Conservation (phyloP, 2,329 filamentous ascomycete species). For the Balansia obtecta region DNA sequence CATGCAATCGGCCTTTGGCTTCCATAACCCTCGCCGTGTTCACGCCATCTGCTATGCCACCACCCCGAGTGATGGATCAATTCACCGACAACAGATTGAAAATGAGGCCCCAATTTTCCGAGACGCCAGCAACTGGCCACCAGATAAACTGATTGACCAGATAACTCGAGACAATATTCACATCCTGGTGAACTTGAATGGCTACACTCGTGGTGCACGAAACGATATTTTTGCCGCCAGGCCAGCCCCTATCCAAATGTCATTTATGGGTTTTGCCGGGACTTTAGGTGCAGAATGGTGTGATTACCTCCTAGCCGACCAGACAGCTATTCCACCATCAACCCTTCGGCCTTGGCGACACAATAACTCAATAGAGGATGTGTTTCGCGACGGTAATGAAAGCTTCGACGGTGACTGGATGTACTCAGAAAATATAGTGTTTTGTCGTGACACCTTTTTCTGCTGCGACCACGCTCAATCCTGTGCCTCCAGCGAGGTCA, state of each 20-base stretch:
- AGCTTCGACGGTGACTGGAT: constrained; percentile 71
- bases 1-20: constrained; percentile 97
- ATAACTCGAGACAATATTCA: constrained; percentile 84
- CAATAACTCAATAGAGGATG: constrained; percentile 63
- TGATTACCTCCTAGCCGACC: constrained; percentile 87
- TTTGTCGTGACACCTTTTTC: constrained; percentile 90
- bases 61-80: constrained; percentile 76
- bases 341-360: constrained; percentile 71
- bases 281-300: constrained; percentile 97
- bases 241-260: constrained; percentile 95
- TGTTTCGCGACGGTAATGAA: constrained; percentile 52
- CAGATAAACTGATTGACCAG: constrained; percentile 73
- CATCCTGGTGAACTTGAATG: constrained; percentile 94
- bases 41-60: constrained; percentile 94
- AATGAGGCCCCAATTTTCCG: constrained; percentile 81
- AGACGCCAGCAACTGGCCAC: constrained; percentile 77
- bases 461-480: constrained; percentile 96
- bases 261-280: constrained; percentile 97
- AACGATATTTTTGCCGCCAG: constrained; percentile 96
- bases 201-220: constrained; percentile 89
- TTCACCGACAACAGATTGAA: constrained; percentile 87
- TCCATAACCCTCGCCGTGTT: constrained; percentile 63
- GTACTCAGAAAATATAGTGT: constrained; percentile 94
- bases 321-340: constrained; percentile 68
- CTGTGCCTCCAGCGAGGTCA: constrained; percentile 55